phyloP scores from a whole-genome alignment of 2,329 filamentous ascomycete species.

The Bimuria novae-zelandiae region DNA sequence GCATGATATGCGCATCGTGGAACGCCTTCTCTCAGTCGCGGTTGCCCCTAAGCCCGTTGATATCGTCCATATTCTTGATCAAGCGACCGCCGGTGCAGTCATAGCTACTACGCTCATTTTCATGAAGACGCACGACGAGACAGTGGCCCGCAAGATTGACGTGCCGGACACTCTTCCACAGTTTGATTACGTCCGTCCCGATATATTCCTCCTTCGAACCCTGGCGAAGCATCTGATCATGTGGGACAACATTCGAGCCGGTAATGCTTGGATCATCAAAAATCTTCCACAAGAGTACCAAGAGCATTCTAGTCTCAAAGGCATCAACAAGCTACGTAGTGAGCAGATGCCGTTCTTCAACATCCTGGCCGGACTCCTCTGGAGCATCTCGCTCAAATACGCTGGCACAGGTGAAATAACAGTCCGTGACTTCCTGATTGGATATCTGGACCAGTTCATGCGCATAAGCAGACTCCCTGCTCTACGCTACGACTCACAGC shows the following conservation, averaged over 20 bases:
- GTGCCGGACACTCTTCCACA: conserved; percentile 88
- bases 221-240: conserved; percentile 89
- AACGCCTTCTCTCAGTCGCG: conserved; percentile 82
- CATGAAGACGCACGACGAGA: conserved; percentile 91
- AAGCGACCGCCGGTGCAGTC: conserved; percentile 90
- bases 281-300: conserved; percentile 76
- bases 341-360: conserved; percentile 91
- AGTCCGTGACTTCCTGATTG: conserved; percentile 80
- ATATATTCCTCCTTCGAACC: conserved; percentile 87
- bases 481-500: conserved; percentile 76
- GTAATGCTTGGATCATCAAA: conserved; percentile 72
- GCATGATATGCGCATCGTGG: conserved; percentile 90
- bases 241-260: conserved; percentile 82
- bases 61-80: conserved; percentile 88
- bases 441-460: conserved; percentile 86
- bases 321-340: conserved; percentile 68
- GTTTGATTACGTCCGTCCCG: conserved; percentile 93
- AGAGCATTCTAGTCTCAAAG: conserved; percentile 62
- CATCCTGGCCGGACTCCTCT: conserved; percentile 86
- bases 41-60: conserved; percentile 90
- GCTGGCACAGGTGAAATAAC: conserved; percentile 59
- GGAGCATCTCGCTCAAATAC: conserved; percentile 58
- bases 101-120: conserved; percentile 90
- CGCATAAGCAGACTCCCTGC: conserved; percentile 70
- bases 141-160: conserved; percentile 88